Percentiles rank a stretch among this genome's conserved stretches.
Conservation (phyloP, 331 rosid genomes). For the Cydonia oblonga region DNA sequence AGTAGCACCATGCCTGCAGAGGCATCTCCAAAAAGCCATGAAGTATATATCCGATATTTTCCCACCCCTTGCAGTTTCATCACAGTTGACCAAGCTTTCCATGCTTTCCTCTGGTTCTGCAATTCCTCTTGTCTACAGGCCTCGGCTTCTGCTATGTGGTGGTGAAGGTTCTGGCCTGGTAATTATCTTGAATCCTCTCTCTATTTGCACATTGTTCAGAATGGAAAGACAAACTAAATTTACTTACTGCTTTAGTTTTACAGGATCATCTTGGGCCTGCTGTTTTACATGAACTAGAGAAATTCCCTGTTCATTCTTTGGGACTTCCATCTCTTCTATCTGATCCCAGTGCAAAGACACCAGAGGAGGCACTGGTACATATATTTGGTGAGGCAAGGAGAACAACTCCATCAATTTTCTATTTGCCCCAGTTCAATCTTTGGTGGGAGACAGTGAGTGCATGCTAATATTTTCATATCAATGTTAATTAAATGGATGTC, state of each 20-base stretch:
- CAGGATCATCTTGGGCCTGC: constrained; percentile 99
- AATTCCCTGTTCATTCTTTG: constrained; percentile 88
- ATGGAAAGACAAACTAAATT: constrained; percentile 43
- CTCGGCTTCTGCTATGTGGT: constrained; percentile 87
- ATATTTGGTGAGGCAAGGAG: constrained; percentile 96
- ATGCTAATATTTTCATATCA: constrained; percentile 8
- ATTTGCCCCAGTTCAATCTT: constrained; percentile 80
- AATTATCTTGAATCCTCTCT: constrained; percentile 40
- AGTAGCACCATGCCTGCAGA: constrained; percentile 74
- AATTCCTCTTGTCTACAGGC: constrained; percentile 89
- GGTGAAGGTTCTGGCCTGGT: constrained; percentile 96
- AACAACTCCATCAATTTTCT: constrained; percentile 85
- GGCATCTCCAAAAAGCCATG: constrained; percentile 67
- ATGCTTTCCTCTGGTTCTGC: constrained; percentile 89
- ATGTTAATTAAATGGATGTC: constrained; percentile 6
- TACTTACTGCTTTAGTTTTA: constrained; percentile 96
- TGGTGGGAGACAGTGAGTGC: constrained; percentile 98
- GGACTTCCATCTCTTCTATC: constrained; percentile 92
- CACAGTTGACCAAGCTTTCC: constrained; percentile 71
- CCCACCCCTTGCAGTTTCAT: constrained; percentile 44
- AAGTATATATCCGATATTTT: constrained; percentile 59
- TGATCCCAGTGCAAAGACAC: constrained; percentile 97
- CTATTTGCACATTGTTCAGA: constrained; percentile 8
- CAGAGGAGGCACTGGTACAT: constrained; percentile 95
- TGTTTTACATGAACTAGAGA: constrained; percentile 91